Evolutionary conservation across 345 rosid genomes (phyloP).

Genomic region (Litchi chinensis): DNA sequence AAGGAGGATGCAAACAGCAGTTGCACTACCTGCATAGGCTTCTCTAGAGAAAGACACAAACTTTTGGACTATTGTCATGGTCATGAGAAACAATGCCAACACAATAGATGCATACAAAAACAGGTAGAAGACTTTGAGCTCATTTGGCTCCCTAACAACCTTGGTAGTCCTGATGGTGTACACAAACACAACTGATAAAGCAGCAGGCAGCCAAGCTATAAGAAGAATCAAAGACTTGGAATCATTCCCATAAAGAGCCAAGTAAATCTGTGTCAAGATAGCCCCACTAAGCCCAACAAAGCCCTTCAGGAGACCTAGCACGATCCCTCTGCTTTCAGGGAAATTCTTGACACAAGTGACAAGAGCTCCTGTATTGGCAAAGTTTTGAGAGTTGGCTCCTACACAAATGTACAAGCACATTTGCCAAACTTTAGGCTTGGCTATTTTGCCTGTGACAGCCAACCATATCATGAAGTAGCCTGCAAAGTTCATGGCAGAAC

Average conservation of each 20-base stretch:
- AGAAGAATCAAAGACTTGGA: conserved; percentile 73
- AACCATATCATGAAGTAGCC: conserved; percentile 94
- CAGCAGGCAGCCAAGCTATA: conserved; percentile 86
- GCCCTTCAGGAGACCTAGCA: conserved; percentile 84
- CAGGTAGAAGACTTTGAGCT: conserved; percentile 57
- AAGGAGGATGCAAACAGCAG: conserved; percentile 50
- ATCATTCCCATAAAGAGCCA: conserved; percentile 78
- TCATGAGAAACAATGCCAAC: conserved; percentile 79
- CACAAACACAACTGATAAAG: conserved; percentile 68
- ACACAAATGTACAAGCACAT: conserved; percentile 81
- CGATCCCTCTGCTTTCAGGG: conserved; percentile 80
- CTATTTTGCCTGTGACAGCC: conserved; percentile 59
- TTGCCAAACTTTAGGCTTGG: conserved; percentile 77
- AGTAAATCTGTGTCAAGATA: conserved; percentile 73
- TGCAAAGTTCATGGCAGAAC: conserved; percentile 76
- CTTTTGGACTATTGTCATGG: conserved; percentile 58
- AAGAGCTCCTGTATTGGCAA: conserved; percentile 84
- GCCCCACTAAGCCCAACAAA: conserved; percentile 88
- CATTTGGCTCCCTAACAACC: conserved; percentile 55
- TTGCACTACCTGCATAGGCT: conserved; percentile 52
- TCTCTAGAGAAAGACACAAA: conserved; percentile 46
- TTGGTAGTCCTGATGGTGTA: conserved; percentile 59
- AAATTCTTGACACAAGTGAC: conserved; percentile 88
- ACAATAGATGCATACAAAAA: conserved; percentile 60
- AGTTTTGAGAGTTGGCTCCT: conserved; percentile 85